Base-by-base conservation (phyloP, 371 early-diverging fungal genomes). In the Phascolomyces articulosus region DNA sequence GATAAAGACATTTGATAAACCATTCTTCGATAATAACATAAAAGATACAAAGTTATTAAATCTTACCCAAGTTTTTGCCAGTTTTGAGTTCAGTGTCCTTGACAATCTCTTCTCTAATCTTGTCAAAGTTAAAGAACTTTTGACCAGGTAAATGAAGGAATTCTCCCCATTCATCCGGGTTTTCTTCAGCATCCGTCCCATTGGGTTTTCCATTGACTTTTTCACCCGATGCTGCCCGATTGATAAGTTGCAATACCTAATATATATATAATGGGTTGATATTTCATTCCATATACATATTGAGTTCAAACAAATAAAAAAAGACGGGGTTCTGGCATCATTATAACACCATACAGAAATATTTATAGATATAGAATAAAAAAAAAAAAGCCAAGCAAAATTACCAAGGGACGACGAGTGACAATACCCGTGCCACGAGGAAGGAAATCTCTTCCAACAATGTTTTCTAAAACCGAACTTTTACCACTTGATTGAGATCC, bases 401-500 rank as follows among this genome's bases (percentile, higher is more conserved):
- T 44, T 88, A 93, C 93, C 74, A 98, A 82, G 34, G 98, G 96
- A 57, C 98, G 87, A 63, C 99, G 91, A 34, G 98, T 97, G 27
- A 98, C 95, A 77, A 96, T 97, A 59, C 97, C 95, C 57, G 94
- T 90, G 62, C 99, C 99, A 48, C 99, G 85, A 24, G 99, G 99
- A 63, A 99, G 78, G 79, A 99, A 97, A 79, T 99, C 99, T 69
- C 94, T 85, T 27, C 98, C 98, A 26, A 99, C 97, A 80, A 99
- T 96, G 82, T 98, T 98, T 69, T 99, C 99, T 28, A 99, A 87
- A 26, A 99, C 99, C 26, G 98, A 98, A 77, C 93, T 93, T 83
- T 99, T 99, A 51, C 99, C 99, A 75, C 94, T 92, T 67, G 95
- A 94, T 82, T 99, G 98, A 20, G 92, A 91, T 41, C 98, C 99